These are phyloP conservation scores for Spatholobus suberectus DNA, from an alignment of 306 rosid genomes.

Conservation along the genomic window DNA sequence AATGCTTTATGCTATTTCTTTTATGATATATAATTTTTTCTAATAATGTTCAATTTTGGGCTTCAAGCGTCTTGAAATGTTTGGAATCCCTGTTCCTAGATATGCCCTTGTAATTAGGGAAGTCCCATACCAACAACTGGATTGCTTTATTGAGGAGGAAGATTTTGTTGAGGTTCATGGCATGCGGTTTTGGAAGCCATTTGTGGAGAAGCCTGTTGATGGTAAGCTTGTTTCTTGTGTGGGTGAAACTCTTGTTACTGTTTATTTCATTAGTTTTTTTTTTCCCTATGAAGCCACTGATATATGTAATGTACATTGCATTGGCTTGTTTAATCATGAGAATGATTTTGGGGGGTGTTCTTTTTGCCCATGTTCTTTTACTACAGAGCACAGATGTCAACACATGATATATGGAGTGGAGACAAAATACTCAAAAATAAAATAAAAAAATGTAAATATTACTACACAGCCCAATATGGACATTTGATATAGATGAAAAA, in stretches of 20 bases:
- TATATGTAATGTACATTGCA: slow-evolving; percentile 6
- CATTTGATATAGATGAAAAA: background rate
- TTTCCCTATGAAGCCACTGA: background rate
- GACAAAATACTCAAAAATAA: background rate
- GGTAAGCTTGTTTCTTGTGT: slow-evolving; percentile 65
- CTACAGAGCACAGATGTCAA: background rate
- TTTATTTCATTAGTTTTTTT: background rate
- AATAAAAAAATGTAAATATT: background rate
- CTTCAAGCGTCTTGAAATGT: slow-evolving; percentile 80
- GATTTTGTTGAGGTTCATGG: slow-evolving; percentile 96
- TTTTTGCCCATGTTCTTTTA: background rate
- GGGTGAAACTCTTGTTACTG: slow-evolving; percentile 34
- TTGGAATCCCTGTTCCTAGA: slow-evolving; percentile 89
- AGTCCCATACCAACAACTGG: slow-evolving; percentile 74
- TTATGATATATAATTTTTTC: slow-evolving; percentile 21
- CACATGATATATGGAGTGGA: background rate
- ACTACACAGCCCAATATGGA: slow-evolving; percentile 14
- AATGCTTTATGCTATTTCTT: slow-evolving; percentile 36
- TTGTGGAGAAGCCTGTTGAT: slow-evolving; percentile 97
- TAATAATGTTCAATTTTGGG: slow-evolving; percentile 50
- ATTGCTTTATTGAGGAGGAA: slow-evolving; percentile 92
- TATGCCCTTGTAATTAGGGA: slow-evolving; percentile 95
- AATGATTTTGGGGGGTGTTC: slow-evolving; percentile 2
- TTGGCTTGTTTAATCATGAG: slow-evolving; percentile 22
- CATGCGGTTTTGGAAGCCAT: slow-evolving; percentile 89